Conservation (phyloP, 176 grass and related monocot species). For the Hyparrhenia diplandra region DNA sequence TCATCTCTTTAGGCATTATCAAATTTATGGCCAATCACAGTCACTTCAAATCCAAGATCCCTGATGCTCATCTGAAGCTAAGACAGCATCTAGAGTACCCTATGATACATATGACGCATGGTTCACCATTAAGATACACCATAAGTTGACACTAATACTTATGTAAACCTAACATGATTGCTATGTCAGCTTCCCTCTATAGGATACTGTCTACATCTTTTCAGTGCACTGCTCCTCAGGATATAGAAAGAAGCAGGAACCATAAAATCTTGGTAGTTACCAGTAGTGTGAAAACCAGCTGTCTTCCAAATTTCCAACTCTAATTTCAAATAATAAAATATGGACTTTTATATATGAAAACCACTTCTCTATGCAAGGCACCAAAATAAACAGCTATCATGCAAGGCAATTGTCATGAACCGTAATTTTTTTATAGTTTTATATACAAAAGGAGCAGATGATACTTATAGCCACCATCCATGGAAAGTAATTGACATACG, state of each 20-base stretch:
- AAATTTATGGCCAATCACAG: slow-evolving; percentile 68
- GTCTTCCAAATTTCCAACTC: not conserved
- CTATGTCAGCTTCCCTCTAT: not conserved
- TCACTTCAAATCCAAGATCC: slow-evolving; percentile 92
- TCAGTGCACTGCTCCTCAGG: not conserved
- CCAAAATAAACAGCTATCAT: not conserved
- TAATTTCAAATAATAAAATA: not conserved
- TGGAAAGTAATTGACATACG: not conserved
- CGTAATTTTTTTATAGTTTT: not conserved
- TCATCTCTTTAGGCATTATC: slow-evolving; percentile 71
- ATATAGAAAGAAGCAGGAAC: not conserved
- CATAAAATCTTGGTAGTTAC: not conserved
- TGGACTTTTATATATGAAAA: not conserved
- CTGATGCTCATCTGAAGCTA: slow-evolving; percentile 69
- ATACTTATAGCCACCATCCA: not conserved
- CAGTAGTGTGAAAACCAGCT: not conserved
- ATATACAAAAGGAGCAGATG: not conserved
- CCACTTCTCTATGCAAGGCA: not conserved
- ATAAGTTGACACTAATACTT: not conserved
- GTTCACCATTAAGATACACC: not conserved
- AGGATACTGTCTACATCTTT: not conserved
- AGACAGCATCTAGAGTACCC: not conserved
- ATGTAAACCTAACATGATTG: not conserved
- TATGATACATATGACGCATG: not conserved
- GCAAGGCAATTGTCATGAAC: not conserved